These are phyloP conservation scores for Soucietia sequanensis DNA, from an alignment of 805 yeast genomes.

Conservation along the genomic window DNA sequence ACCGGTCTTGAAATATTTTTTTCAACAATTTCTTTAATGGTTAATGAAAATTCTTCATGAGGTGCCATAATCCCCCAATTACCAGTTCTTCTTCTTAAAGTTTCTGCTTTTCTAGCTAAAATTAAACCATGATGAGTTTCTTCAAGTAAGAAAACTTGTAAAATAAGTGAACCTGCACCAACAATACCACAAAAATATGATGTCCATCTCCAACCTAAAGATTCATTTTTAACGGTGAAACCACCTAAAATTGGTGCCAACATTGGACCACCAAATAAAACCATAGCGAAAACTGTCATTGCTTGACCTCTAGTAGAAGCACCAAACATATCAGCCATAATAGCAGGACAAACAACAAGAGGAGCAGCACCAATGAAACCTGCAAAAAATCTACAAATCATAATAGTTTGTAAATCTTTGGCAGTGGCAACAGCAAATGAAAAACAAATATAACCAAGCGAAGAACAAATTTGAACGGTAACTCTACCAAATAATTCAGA, in stretches of 20 bases:
- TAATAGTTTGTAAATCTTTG: constrained; percentile 70
- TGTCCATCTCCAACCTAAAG: constrained; percentile 58
- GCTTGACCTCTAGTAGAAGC: constrained; percentile 72
- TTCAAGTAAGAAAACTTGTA: constrained; percentile 29
- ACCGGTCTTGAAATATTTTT: constrained; percentile 39
- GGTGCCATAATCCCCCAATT: constrained; percentile 42
- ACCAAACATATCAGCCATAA: constrained; percentile 78
- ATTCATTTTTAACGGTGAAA: constrained; percentile 36
- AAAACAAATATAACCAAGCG: constrained; percentile 35
- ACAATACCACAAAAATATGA: constrained; percentile 49
- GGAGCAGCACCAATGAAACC: constrained; percentile 86
- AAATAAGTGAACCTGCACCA: constrained; percentile 28
- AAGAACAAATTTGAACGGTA: constrained; percentile 44
- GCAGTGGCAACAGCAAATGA: constrained; percentile 73
- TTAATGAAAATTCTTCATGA: constrained; percentile 32
- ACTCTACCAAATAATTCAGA: constrained; percentile 37
- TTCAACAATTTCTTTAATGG: constrained; percentile 31
- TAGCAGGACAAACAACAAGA: constrained; percentile 80
- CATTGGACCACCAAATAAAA: constrained; percentile 78
- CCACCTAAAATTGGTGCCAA: constrained; percentile 67
- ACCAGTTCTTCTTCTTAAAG: constrained; percentile 37
- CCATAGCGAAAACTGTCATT: constrained; percentile 64
- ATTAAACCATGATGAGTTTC: constrained; percentile 43
- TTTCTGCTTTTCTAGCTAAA: constrained; percentile 32
- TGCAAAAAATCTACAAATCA: constrained; percentile 76